These are phyloP conservation scores for Gossypium sturtianum DNA, from an alignment of 345 rosid genomes.

Conservation along the genomic window DNA sequence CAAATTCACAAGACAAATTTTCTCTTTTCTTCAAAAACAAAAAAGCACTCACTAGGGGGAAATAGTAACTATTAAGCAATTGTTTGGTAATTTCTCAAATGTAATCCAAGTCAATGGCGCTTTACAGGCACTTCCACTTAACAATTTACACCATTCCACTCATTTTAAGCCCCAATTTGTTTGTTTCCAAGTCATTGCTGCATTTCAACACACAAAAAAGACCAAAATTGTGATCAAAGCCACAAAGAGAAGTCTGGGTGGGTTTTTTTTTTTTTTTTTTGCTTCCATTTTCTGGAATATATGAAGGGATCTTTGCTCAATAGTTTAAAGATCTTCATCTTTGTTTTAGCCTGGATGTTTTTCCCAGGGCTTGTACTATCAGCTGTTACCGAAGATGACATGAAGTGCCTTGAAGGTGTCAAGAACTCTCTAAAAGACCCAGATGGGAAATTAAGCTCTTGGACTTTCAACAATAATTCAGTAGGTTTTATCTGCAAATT, in stretches of 20 bases:
- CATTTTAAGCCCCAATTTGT: neutral
- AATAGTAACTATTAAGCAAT: neutral
- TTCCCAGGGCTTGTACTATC: neutral
- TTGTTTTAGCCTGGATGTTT: neutral
- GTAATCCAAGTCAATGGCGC: too few species aligned
- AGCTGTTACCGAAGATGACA: conserved; percentile 58
- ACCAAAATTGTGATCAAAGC: neutral
- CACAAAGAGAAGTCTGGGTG: neutral
- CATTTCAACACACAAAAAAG: neutral
- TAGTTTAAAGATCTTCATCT: neutral
- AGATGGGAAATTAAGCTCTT: neutral
- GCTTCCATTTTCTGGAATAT: neutral
- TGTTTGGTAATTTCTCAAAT: neutral
- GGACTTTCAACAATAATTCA: neutral
- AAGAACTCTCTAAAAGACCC: conserved; percentile 1
- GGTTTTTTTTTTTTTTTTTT: neutral
- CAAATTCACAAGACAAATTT: neutral
- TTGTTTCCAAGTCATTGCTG: neutral
- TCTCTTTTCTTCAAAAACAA: neutral
- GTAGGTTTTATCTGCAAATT: neutral
- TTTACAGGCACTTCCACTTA: too few species aligned
- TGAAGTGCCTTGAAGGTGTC: conserved; percentile 25
- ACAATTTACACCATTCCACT: neutral
- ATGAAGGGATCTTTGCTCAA: neutral
- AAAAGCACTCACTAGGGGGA: neutral